Conservation (phyloP, 2,329 filamentous ascomycete species). For the Aspergillus vadensis region DNA sequence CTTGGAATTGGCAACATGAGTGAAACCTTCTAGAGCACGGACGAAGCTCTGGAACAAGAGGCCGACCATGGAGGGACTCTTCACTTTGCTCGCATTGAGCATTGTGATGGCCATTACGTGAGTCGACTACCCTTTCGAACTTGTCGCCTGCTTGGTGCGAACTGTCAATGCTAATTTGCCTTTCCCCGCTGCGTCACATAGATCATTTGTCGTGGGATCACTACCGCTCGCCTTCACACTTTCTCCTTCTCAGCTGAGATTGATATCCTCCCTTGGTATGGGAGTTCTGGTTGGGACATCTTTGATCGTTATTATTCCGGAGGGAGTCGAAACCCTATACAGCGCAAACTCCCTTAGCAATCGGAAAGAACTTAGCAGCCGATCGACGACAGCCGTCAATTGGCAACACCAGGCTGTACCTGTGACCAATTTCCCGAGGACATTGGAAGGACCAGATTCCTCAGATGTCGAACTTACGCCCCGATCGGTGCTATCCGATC, state of each 20-base stretch:
- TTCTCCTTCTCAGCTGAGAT: conserved; percentile 79
- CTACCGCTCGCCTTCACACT: conserved; percentile 87
- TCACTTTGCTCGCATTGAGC: conserved; percentile 66
- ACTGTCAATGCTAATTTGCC: conserved; percentile 16
- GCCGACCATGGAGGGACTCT: conserved; percentile 61
- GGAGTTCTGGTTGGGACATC: conserved; percentile 93
- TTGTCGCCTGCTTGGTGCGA: neutral
- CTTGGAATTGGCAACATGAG: conserved; percentile 31
- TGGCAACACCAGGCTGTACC: conserved; percentile 32
- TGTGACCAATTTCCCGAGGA: conserved; percentile 8
- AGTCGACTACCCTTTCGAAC: conserved; percentile 28
- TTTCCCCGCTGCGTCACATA: conserved; percentile 42
- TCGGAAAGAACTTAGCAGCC: conserved; percentile 36
- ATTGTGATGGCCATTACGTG: conserved; percentile 67
- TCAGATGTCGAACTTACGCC: neutral
- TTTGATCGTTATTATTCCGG: conserved; percentile 94
- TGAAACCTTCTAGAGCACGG: conserved; percentile 29
- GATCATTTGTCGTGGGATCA: conserved; percentile 90
- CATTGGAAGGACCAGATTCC: neutral
- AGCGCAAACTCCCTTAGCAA: conserved; percentile 47
- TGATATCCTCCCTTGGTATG: conserved; percentile 90
- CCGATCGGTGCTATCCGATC: neutral
- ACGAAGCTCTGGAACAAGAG: conserved; percentile 34
- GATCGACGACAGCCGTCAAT: conserved; percentile 27
- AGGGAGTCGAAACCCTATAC: conserved; percentile 90